A percentile compares a stretch with the other conserved stretches of the same genome.
Evolutionary conservation across 192 early-diverging fungal species (phyloP).

Genomic region (Coemansia reversa): DNA sequence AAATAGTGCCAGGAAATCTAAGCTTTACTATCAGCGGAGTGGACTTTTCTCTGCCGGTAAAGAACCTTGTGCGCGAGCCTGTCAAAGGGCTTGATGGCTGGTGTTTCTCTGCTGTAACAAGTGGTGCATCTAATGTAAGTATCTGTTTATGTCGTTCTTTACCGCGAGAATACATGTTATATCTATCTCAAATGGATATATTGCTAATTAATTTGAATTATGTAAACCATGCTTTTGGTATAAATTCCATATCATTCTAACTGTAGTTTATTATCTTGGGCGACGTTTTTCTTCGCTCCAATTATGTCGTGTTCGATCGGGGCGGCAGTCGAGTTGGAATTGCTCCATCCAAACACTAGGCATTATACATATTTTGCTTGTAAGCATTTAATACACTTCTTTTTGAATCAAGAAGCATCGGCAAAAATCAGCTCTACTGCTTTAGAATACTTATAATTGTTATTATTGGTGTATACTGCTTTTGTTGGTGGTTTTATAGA

Average conservation of each 20-base stretch:
- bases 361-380: neutral
- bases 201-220: neutral
- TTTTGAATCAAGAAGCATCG: neutral
- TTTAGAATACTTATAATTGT: neutral
- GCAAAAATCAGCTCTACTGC: neutral
- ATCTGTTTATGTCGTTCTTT: neutral
- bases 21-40: constrained; percentile 46
- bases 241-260: neutral
- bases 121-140: constrained; percentile 50
- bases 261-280: constrained; percentile 61
- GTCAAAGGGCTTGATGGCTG: constrained; percentile 52
- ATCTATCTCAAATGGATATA: neutral
- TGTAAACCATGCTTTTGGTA: constrained; percentile 6
- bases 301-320: constrained; percentile 66
- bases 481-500: too few relatives aligned
- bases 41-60: constrained; percentile 46
- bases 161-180: neutral
- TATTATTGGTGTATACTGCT: neutral
- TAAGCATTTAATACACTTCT: neutral
- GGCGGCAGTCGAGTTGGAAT: constrained; percentile 59
- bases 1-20: constrained; percentile 47
- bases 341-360: constrained; percentile 55
- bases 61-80: constrained; percentile 50
- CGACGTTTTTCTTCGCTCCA: constrained; percentile 67
- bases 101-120: constrained; percentile 55